Evolutionary conservation across 1,139 yeast genomes (phyloP).

Genomic region (Kodamaea sp.): DNA sequence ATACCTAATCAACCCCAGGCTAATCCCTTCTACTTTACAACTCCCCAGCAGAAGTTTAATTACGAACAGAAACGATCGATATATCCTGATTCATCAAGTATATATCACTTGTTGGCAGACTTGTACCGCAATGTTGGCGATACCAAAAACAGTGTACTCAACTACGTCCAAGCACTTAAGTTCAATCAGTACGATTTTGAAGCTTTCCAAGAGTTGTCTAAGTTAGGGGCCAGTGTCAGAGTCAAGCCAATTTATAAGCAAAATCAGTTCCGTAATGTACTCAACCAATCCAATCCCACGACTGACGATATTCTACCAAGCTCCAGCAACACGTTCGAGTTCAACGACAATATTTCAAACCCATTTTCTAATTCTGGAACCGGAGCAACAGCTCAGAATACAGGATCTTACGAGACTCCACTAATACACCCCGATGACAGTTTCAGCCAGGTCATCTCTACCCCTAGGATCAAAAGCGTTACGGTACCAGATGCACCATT

Average conservation of each 20-base stretch:
- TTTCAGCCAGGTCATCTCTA: constrained; percentile 32
- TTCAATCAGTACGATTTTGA: constrained; percentile 84
- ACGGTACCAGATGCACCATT: constrained; percentile 56
- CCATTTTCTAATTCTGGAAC: constrained; percentile 23
- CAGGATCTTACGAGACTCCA: constrained; percentile 9
- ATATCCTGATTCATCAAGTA: constrained; percentile 65
- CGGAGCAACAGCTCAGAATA: not conserved
- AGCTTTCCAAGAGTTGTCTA: constrained; percentile 76
- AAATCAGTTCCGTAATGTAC: constrained; percentile 11
- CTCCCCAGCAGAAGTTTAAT: constrained; percentile 28
- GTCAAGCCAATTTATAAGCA: constrained; percentile 59
- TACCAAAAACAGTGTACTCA: constrained; percentile 61
- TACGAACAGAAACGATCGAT: constrained; percentile 39
- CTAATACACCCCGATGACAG: constrained; percentile 24
- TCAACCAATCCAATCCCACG: constrained; percentile 2
- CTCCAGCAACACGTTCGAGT: constrained; percentile 7
- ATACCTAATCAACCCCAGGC: constrained; percentile 14
- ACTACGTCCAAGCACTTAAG: constrained; percentile 68
- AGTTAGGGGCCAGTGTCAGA: constrained; percentile 67
- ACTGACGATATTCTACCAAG: constrained; percentile 14
- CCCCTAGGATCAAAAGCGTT: constrained; percentile 49
- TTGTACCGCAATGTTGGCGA: constrained; percentile 56
- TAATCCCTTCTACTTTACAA: constrained; percentile 20
- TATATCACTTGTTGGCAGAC: constrained; percentile 70
- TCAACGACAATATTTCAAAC: constrained; percentile 21